A percentile compares a stretch with the other conserved stretches of the same genome.
phyloP scores from a whole-genome alignment of 2,329 filamentous ascomycete genomes.

The Diaporthe ilicicola region DNA sequence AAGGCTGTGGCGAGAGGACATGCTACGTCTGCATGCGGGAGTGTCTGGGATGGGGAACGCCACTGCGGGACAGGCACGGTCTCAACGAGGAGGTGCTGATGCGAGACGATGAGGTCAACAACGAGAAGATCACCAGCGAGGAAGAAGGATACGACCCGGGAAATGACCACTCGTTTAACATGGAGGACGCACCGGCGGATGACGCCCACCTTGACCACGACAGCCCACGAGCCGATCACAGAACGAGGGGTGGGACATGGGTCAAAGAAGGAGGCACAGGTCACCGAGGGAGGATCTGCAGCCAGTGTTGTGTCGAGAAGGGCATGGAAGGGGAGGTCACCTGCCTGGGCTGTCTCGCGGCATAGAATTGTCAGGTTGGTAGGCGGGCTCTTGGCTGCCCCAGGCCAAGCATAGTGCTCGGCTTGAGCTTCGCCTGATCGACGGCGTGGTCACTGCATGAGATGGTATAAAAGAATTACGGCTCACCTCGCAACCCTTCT shows the following conservation, averaged over 20 bases:
- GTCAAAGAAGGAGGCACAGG: constrained; percentile 45
- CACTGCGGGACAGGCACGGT: neutral
- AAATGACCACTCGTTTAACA: constrained; percentile 52
- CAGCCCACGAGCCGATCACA: constrained; percentile 24
- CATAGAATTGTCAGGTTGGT: neutral
- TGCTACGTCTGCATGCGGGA: constrained; percentile 76
- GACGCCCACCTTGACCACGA: constrained; percentile 21
- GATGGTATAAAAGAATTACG: neutral
- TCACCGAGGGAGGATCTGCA: constrained; percentile 68
- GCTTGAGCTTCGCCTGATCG: neutral
- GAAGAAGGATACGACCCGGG: constrained; percentile 33
- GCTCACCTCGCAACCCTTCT: neutral
- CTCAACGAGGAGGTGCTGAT: constrained; percentile 8
- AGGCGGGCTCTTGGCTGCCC: neutral
- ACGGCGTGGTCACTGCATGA: neutral
- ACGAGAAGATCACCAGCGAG: constrained; percentile 31
- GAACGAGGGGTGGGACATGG: constrained; percentile 40
- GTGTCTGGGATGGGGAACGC: constrained; percentile 61
- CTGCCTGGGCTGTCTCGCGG: constrained; percentile 67
- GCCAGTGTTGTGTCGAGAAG: constrained; percentile 73
- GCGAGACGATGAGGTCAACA: constrained; percentile 24
- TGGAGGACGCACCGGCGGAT: constrained; percentile 53
- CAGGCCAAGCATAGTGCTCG: neutral
- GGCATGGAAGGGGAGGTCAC: constrained; percentile 71
- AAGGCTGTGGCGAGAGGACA: constrained; percentile 67